Percentiles rank a stretch among this genome's conserved stretches.
These are phyloP conservation scores for Anethum foeniculum DNA, from an alignment of 140 eudicot genomes.

Conservation along the genomic window DNA sequence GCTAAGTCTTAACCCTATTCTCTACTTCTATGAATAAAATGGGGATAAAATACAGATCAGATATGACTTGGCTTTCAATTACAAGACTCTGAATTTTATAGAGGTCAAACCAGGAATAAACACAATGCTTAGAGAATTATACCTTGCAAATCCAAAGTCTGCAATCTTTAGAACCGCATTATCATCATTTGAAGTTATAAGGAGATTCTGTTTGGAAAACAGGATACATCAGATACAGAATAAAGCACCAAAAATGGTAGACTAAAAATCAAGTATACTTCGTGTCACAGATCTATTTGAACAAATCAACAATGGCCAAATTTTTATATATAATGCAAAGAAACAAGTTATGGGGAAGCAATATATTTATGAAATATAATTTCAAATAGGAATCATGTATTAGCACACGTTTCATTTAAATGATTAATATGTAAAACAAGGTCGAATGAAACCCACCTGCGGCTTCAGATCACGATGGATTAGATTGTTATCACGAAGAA, in stretches of 20 bases:
- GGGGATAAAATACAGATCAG: background rate
- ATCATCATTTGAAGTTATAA: constrained; percentile 69
- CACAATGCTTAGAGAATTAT: constrained; percentile 10
- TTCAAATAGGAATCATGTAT: background rate
- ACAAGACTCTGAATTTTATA: background rate
- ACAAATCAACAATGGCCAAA: background rate
- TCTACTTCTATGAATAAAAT: background rate
- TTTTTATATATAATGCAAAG: background rate
- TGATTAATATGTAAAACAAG: background rate
- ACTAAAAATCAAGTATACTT: background rate
- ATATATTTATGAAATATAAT: background rate
- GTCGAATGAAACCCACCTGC: constrained; percentile 38
- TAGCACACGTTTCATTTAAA: background rate
- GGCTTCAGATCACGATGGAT: constrained; percentile 86
- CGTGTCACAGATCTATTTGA: background rate
- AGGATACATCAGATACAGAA: constrained; percentile 14
- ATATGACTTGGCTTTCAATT: background rate
- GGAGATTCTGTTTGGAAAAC: constrained; percentile 62
- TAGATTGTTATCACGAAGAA: constrained; percentile 83
- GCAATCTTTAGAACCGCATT: constrained; percentile 85
- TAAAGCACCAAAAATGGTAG: background rate
- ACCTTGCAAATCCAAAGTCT: constrained; percentile 99
- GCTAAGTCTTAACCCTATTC: background rate
- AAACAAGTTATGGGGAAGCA: background rate
- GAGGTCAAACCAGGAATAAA: background rate